phyloP scores from a whole-genome alignment of 805 yeast species.

The Saccharomycopsis capsularis region DNA sequence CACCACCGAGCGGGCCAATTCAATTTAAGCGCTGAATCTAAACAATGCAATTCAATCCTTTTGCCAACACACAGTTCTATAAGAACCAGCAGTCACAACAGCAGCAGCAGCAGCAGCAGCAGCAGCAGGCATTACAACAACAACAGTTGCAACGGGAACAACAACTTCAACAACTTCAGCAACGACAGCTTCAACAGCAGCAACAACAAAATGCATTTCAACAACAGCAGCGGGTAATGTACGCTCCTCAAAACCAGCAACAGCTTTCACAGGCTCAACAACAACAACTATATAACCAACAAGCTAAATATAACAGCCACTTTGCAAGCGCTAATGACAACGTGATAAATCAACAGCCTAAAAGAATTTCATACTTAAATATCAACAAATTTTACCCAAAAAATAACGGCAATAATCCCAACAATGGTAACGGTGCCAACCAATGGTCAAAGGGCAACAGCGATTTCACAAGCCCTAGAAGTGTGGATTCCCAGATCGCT shows the following conservation, averaged over 20 bases:
- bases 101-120: constrained; percentile 30
- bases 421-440: constrained; percentile 8
- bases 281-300: constrained; percentile 23
- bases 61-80: constrained; percentile 8
- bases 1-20: too few species aligned
- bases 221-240: constrained; percentile 27
- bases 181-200: constrained; percentile 21
- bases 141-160: too few species aligned
- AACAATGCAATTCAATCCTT: constrained; percentile 13
- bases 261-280: constrained; percentile 22
- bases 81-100: constrained; percentile 23
- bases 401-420: constrained; percentile 14
- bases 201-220: constrained; percentile 24
- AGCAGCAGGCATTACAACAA: constrained; percentile 30
- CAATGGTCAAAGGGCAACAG: background rate
- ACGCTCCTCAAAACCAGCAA: constrained; percentile 29
- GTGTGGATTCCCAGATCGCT: background rate
- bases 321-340: background rate
- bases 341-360: constrained; percentile 22
- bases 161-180: constrained; percentile 25
- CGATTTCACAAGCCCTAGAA: background rate
- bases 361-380: constrained; percentile 22
- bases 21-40: too few species aligned
- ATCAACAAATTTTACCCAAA: constrained; percentile 19
- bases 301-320: constrained; percentile 21